Conservation (phyloP, 2,329 filamentous ascomycete species). For the Trichoderma afroharzianum region DNA sequence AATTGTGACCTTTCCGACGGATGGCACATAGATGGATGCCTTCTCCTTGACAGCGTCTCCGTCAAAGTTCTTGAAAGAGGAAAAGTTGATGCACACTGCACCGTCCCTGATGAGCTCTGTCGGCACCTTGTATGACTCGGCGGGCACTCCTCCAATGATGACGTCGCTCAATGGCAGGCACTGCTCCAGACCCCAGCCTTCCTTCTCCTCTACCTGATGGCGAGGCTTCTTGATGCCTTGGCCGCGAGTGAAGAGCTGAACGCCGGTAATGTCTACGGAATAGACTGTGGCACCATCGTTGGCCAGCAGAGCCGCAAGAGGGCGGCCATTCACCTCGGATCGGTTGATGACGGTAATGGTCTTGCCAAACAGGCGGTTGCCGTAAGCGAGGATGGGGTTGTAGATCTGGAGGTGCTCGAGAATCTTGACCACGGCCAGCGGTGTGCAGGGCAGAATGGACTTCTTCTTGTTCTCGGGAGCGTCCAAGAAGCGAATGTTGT, state of each 20-base stretch:
- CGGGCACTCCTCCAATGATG: conserved; percentile 88
- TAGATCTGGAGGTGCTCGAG: conserved; percentile 94
- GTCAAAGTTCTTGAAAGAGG: conserved; percentile 90
- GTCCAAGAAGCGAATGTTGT: conserved; percentile 94
- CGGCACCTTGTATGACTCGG: conserved; percentile 85
- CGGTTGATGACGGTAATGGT: conserved; percentile 96
- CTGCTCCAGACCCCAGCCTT: conserved; percentile 73
- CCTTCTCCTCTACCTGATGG: conserved; percentile 83
- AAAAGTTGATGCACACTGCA: conserved; percentile 98
- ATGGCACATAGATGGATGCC: conserved; percentile 94
- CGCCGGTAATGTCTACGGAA: conserved; percentile 86
- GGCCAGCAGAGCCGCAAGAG: conserved; percentile 85
- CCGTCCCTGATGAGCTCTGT: conserved; percentile 79
- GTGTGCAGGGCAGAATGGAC: conserved; percentile 91
- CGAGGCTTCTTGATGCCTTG: conserved; percentile 79
- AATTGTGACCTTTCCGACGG: conserved; percentile 97
- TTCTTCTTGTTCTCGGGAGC: conserved; percentile 73
- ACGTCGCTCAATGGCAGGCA: conserved; percentile 88
- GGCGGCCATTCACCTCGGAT: conserved; percentile 90
- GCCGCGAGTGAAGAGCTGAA: conserved; percentile 89
- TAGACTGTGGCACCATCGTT: conserved; percentile 97
- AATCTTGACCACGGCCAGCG: conserved; percentile 93
- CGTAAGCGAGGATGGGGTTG: conserved; percentile 88
- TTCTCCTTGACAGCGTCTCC: conserved; percentile 84
- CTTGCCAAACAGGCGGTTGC: conserved; percentile 88